phyloP scores from a whole-genome alignment of 1,284 basidiomycete genomes.

The Melampsora americana region DNA sequence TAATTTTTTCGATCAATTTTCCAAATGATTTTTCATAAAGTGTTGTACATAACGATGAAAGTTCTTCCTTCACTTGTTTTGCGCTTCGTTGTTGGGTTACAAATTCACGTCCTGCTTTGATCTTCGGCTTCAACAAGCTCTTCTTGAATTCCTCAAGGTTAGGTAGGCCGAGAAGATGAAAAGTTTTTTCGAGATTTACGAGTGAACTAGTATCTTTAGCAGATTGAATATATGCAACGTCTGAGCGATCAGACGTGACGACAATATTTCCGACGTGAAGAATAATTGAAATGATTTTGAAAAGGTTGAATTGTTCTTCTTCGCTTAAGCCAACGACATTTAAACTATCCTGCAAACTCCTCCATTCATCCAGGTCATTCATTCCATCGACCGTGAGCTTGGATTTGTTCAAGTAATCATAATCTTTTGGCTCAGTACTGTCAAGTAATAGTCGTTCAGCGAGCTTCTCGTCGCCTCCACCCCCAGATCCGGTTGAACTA shows the following conservation, averaged over 20 bases:
- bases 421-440: conserved; percentile 69
- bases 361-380: conserved; percentile 87
- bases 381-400: conserved; percentile 89
- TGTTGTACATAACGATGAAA: conserved; percentile 88
- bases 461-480: conserved; percentile 17
- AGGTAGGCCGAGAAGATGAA: conserved; percentile 88
- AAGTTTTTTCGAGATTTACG: conserved; percentile 68
- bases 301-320: conserved; percentile 84
- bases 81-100: conserved; percentile 87
- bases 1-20: conserved; percentile 88
- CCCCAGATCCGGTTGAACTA: conserved; percentile 51
- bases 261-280: conserved; percentile 92
- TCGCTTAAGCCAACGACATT: conserved; percentile 80
- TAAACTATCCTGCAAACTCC: conserved; percentile 71
- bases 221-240: conserved; percentile 73
- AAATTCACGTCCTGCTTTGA: conserved; percentile 94
- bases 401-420: conserved; percentile 86
- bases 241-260: conserved; percentile 74
- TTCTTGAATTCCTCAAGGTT: conserved; percentile 76
- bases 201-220: conserved; percentile 48
- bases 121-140: conserved; percentile 79
- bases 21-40: conserved; percentile 97
- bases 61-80: conserved; percentile 89
- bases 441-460: conserved; percentile 73
- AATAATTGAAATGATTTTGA: conserved; percentile 88